phyloP scores from a whole-genome alignment of 1,284 basidiomycete genomes.

The Boletus calvinii region DNA sequence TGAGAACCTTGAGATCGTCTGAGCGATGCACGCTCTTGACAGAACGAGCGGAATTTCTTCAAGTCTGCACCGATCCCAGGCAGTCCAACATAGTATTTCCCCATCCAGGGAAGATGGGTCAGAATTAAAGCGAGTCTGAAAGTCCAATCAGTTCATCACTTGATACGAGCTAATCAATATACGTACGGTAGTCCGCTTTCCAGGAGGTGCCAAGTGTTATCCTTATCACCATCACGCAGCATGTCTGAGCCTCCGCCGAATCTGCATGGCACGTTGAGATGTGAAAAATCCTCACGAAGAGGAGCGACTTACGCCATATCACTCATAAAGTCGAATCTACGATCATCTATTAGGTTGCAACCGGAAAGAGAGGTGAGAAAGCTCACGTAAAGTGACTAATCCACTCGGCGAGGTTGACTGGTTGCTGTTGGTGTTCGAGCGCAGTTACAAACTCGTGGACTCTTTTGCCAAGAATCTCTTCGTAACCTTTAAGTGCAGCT shows the following conservation, averaged over 20 bases:
- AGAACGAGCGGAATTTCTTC: conserved; percentile 34
- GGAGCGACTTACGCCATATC: conserved; percentile 52
- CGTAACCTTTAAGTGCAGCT: conserved; percentile 51
- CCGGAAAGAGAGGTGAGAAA: conserved; percentile 13
- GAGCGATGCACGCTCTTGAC: conserved; percentile 35
- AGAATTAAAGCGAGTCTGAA: conserved; percentile 37
- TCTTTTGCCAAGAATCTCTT: conserved; percentile 41
- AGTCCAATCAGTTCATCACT: conserved; percentile 2
- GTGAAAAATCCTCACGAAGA: not conserved
- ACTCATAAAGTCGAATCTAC: conserved; percentile 62
- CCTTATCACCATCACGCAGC: conserved; percentile 41
- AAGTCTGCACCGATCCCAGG: conserved; percentile 32
- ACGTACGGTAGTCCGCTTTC: conserved; percentile 41
- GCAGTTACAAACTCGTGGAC: conserved; percentile 39
- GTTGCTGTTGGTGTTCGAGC: conserved; percentile 36
- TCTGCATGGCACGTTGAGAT: conserved; percentile 29
- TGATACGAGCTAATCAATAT: not conserved
- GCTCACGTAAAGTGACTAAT: conserved; percentile 54
- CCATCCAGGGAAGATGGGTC: conserved; percentile 46
- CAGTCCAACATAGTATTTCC: conserved; percentile 32
- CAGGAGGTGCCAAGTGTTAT: conserved; percentile 37
- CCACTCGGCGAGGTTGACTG: conserved; percentile 44
- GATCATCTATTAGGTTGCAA: conserved; percentile 12
- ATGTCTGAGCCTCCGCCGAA: conserved; percentile 50
- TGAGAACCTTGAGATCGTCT: conserved; percentile 38